phyloP scores from a whole-genome alignment of 2,329 filamentous ascomycete genomes.

The Colletotrichum lindemuthianum region DNA sequence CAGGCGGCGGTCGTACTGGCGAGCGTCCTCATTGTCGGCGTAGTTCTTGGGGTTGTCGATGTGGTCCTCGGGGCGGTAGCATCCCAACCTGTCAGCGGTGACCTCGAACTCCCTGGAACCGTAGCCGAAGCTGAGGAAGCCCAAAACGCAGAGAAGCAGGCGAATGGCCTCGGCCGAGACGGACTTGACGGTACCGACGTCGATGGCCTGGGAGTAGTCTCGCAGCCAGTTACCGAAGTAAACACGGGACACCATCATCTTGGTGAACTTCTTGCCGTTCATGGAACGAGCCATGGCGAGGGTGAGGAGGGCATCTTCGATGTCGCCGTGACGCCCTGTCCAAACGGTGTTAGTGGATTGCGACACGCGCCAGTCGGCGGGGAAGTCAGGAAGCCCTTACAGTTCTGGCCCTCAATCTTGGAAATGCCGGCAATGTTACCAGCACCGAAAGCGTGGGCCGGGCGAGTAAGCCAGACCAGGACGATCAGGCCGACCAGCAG shows the following conservation, averaged over 20 bases:
- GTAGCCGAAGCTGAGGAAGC: constrained; percentile 89
- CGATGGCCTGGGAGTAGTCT: constrained; percentile 94
- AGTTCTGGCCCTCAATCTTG: constrained; percentile 86
- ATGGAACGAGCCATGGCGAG: constrained; percentile 67
- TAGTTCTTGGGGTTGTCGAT: constrained; percentile 82
- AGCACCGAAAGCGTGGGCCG: constrained; percentile 82
- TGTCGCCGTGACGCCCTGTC: constrained; percentile 85
- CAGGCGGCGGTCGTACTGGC: constrained; percentile 82
- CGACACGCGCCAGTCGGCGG: background rate
- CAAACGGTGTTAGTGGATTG: constrained; percentile 36
- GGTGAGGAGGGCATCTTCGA: constrained; percentile 87
- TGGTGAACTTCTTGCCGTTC: constrained; percentile 82
- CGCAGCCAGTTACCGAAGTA: constrained; percentile 97
- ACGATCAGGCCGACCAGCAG: constrained; percentile 66
- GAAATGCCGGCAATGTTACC: constrained; percentile 88
- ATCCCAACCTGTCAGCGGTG: constrained; percentile 80
- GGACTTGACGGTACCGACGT: constrained; percentile 90
- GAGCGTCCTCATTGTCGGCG: constrained; percentile 87
- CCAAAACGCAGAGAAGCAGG: constrained; percentile 86
- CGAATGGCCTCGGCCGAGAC: constrained; percentile 92
- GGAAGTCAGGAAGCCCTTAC: constrained; percentile 51
- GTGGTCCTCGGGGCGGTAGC: constrained; percentile 85
- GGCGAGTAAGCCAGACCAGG: constrained; percentile 73
- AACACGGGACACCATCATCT: constrained; percentile 86
- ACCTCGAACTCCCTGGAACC: constrained; percentile 88